phyloP scores from a whole-genome alignment of 1,284 basidiomycete species.

The Phellinidium pouzarii region DNA sequence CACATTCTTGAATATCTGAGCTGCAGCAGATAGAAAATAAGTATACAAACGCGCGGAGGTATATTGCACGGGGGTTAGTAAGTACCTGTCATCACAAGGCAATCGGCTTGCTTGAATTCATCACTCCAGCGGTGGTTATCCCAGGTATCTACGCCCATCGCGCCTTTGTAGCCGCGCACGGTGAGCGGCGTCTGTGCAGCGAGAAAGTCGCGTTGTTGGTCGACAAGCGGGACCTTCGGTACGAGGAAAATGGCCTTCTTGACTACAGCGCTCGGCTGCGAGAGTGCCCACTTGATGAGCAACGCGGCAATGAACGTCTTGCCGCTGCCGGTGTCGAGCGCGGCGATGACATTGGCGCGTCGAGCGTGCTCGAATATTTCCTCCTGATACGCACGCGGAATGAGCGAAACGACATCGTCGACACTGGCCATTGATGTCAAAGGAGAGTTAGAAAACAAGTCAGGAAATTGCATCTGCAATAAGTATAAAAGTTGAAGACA shows the following conservation, averaged over 20 bases:
- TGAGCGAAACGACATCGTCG: conserved; percentile 22
- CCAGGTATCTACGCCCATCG: conserved; percentile 60
- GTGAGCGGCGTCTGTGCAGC: conserved; percentile 55
- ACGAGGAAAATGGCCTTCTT: conserved; percentile 70
- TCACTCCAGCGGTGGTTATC: conserved; percentile 59
- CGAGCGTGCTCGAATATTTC: conserved; percentile 72
- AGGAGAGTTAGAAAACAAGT: background rate
- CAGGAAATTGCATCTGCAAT: background rate
- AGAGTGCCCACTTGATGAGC: conserved; percentile 67
- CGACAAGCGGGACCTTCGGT: conserved; percentile 74
- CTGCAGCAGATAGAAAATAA: conserved; percentile 34
- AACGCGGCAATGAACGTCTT: conserved; percentile 80
- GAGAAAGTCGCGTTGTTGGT: conserved; percentile 72
- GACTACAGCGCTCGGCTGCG: conserved; percentile 38
- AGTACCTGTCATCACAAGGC: conserved; percentile 76
- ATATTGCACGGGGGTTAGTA: conserved; percentile 4
- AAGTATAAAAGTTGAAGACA: background rate
- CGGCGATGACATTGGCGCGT: conserved; percentile 68
- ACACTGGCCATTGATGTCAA: background rate
- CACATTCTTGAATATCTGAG: conserved; percentile 75
- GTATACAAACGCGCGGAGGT: background rate
- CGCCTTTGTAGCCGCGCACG: conserved; percentile 62
- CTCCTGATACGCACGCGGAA: conserved; percentile 59
- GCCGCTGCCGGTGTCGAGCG: conserved; percentile 70
- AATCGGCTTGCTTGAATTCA: conserved; percentile 56